Evolutionary conservation across 345 rosid species (phyloP).

Genomic region (Geranium rotundifolium): DNA sequence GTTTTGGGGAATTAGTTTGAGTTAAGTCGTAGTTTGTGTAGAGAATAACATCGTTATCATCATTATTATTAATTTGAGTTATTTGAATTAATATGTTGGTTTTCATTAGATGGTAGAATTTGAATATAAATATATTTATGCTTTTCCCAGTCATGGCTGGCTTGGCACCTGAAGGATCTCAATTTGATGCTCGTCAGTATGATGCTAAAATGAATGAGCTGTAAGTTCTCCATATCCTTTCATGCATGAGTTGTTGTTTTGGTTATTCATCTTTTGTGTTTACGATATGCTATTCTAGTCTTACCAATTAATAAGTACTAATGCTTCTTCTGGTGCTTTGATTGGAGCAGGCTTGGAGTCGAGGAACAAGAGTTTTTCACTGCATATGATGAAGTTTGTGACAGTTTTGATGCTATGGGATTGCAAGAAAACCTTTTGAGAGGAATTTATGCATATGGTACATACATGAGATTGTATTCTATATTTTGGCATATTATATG

Average conservation of each 20-base stretch:
- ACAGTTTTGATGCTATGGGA: constrained; percentile 34
- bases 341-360: constrained; percentile 17
- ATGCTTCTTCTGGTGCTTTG: constrained; percentile 2
- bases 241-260: not conserved
- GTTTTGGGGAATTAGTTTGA: no score
- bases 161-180: constrained; percentile 28
- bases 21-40: no score
- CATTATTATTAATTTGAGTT: no score
- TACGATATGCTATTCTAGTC: not conserved
- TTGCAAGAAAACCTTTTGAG: constrained; percentile 37
- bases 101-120: not conserved
- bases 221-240: constrained; percentile 16
- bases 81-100: not conserved
- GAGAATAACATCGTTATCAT: no score
- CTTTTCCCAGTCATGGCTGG: constrained; percentile 34
- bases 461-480: not conserved
- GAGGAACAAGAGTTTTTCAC: constrained; percentile 33
- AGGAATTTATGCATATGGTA: constrained; percentile 42
- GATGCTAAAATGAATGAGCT: constrained; percentile 38
- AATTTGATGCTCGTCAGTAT: constrained; percentile 33
- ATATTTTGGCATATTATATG: not conserved
- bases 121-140: not conserved
- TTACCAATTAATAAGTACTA: not conserved
- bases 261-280: not conserved
- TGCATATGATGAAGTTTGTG: constrained; percentile 31